Evolutionary conservation across 805 yeast species (phyloP).

Genomic region (Pichia ethanolica): DNA sequence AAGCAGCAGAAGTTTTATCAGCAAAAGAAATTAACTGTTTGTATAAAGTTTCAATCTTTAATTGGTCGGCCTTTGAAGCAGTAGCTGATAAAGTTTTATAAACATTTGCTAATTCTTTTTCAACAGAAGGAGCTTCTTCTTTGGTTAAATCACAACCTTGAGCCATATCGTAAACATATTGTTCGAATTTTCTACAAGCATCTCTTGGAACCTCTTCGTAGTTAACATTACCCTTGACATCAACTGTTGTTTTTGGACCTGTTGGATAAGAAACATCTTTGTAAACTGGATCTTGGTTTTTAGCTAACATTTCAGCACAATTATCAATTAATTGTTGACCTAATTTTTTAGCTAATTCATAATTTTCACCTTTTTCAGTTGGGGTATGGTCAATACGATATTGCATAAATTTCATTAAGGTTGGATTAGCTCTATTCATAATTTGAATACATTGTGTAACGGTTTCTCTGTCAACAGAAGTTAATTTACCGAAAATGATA

Average conservation of each 20-base stretch:
- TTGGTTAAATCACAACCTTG: conserved; percentile 83
- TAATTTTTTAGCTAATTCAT: conserved; percentile 78
- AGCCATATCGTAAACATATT: conserved; percentile 94
- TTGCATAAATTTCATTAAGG: conserved; percentile 93
- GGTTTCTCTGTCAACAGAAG: conserved; percentile 90
- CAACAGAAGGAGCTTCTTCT: conserved; percentile 62
- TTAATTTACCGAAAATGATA: conserved; percentile 87
- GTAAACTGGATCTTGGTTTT: conserved; percentile 86
- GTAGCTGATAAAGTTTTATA: conserved; percentile 77
- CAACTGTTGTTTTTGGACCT: conserved; percentile 88
- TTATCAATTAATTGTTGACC: conserved; percentile 94
- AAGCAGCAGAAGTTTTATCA: conserved; percentile 63
- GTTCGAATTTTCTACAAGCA: conserved; percentile 88
- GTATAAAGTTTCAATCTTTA: conserved; percentile 66
- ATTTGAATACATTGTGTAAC: conserved; percentile 93
- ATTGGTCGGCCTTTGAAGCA: conserved; percentile 58
- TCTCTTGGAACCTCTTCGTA: conserved; percentile 85
- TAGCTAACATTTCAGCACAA: conserved; percentile 75
- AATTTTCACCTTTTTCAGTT: conserved; percentile 83
- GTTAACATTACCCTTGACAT: conserved; percentile 76
- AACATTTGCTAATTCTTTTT: conserved; percentile 77
- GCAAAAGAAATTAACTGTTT: conserved; percentile 63
- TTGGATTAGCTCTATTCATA: conserved; percentile 95
- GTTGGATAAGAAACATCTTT: conserved; percentile 93
- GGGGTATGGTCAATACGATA: conserved; percentile 83